Evolutionary conservation across 495 filamentous ascomycete species (phyloP), one percentile per base, ranked within the genome.

Genomic region (Talaromyces proteolyticus): DNA sequence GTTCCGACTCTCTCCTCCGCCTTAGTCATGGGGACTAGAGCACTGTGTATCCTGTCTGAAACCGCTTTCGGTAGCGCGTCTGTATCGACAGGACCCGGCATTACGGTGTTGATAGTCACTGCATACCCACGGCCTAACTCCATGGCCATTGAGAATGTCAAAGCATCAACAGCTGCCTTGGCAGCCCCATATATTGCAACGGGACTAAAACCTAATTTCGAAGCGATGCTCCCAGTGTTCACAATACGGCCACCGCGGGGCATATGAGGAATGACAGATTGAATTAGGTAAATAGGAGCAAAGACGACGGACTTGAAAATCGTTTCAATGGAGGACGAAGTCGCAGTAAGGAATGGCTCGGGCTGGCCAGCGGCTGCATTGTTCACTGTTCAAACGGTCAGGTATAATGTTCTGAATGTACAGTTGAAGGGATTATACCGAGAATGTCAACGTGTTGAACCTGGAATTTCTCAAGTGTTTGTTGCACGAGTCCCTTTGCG

Each of bases 221-320:
- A 69, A 5, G 61, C 65, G 14, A 72, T 62, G 14, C 65, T 68
- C 10, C 70, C 67, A n/a, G 74, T 61, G 44, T 74, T 70, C 51
- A 76, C 64, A 26, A 75, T 67, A 2, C 74, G 64, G 8, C 74
- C 70, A 3, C 68, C 71, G 0, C 51, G 61, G 0, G 67, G 60
- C 63, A 75, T 67, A 21, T 65, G 60, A 2, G 72, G 70, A 2
- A 73, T 45, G n/a, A 57, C 57, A 0, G 66, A 64, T 49, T 74
- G 70, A 6, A 64, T 65, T 44, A 70, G 47, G 54, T 65, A 70
- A 7, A 74, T 23, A 8, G 64, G 57, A 1, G 59, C 64, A 22
- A 56, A 67, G 12, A 73, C 68, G 46, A 65, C 70, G 21, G 56
- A 17, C 44, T 26, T 14, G 10, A 51, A 51, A 16, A 44, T 43